phyloP scores from a whole-genome alignment of 2,329 filamentous ascomycete genomes.

The Plectosphaerella sp. region DNA sequence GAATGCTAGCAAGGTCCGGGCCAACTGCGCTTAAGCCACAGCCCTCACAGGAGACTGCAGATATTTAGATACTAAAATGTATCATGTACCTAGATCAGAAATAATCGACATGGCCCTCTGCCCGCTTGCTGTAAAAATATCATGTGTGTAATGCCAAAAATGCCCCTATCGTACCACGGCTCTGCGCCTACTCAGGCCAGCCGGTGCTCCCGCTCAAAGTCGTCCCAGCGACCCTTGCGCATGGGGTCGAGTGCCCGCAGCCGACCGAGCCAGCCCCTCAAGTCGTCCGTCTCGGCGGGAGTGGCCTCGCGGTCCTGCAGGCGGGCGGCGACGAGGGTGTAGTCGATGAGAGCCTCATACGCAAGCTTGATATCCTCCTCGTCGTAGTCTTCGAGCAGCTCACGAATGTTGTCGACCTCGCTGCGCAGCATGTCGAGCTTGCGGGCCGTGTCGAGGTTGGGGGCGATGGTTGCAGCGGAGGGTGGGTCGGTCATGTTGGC shows the following conservation, averaged over 20 bases:
- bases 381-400: slow-evolving; percentile 55
- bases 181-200: background rate
- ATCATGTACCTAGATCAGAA: slow-evolving; percentile 4
- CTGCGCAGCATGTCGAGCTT: slow-evolving; percentile 60
- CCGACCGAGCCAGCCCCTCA: slow-evolving; percentile 57
- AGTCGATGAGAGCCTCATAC: slow-evolving; percentile 79
- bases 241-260: slow-evolving; percentile 69
- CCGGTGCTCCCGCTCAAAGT: slow-evolving; percentile 44
- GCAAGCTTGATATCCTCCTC: slow-evolving; percentile 65
- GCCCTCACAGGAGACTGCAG: background rate
- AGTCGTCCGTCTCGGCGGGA: slow-evolving; percentile 35
- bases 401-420: slow-evolving; percentile 72
- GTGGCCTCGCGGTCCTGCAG: slow-evolving; percentile 40
- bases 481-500: slow-evolving; percentile 55
- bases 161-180: too few species aligned
- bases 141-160: background rate
- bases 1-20: slow-evolving; percentile 37
- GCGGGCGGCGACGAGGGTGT: slow-evolving; percentile 56
- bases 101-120: background rate
- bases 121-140: background rate
- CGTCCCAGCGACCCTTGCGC: slow-evolving; percentile 70
- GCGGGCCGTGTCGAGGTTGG: slow-evolving; percentile 56
- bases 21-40: slow-evolving; percentile 16
- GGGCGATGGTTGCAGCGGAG: slow-evolving; percentile 55
- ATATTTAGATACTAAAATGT: slow-evolving; percentile 1